Evolutionary conservation across 768 basidiomycete genomes (phyloP), one percentile per base, ranked within the genome.

Genomic region (Suillus discolor): DNA sequence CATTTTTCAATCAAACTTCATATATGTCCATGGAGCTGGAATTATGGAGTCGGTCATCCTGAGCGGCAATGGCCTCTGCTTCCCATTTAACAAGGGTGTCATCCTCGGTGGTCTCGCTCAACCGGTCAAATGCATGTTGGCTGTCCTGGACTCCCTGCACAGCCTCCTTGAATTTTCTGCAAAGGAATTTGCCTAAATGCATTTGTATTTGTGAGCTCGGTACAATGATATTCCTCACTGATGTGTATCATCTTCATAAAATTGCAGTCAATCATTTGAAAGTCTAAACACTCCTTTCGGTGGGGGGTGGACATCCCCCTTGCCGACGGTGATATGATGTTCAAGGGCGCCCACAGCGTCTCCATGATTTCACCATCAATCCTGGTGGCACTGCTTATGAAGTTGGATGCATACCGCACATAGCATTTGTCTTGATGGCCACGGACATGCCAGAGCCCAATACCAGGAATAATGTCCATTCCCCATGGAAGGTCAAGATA

Each of bases 321-420:
- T 4, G 6, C 41, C 1, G 16, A 16, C 16, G 1, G 41, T 42
- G 6, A 41, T 39, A 12, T 39, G 4, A 39, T 39, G 39, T 39
- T 39, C 4, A 39, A 39, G 1, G 39, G 39, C 12, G 39, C 12
- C 39, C 11, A 39, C 39, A 39, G 71, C 16, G 61, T 70, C 25
- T 70, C 65, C 0, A 65, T 69, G 66, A 75, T 75, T 8, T 65
- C 65, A 42, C 74, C 68, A 13, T 55, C 57, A 39, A 70, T 42
- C 16, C 39, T 25, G 23, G 64, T n/a, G 2, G 49, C 36, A 28
- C 36, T 2, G 4, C 59, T 34, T 6, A 65, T 42, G 44, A 62
- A 65, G 5, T n/a, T 41, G 2, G 63, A 44, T 28, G 57, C 16
- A 34, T 59, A 65, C 28, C 20, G 9, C 5, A 57, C 6, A n/a